Evolutionary conservation across 805 yeast genomes (phyloP).

Genomic region (Saccharomycopsis sp.): DNA sequence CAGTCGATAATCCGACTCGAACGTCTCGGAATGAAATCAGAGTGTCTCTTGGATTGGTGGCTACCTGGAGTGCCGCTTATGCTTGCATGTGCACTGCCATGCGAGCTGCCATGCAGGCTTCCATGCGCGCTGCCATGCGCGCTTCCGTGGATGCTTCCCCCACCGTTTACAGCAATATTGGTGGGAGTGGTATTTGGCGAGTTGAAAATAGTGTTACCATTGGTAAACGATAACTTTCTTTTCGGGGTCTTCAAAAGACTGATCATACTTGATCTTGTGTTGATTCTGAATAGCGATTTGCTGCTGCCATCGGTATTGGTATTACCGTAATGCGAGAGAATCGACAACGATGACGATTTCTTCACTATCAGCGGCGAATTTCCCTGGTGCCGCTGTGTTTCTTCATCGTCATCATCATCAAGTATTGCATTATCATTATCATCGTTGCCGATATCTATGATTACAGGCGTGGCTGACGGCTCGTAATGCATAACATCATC

Average conservation of each 20-base stretch:
- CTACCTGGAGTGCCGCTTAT: background rate
- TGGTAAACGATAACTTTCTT: constrained; percentile 3
- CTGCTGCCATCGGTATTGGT: background rate
- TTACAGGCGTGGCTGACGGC: background rate
- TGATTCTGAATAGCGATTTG: constrained; percentile 8
- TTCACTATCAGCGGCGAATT: constrained; percentile 6
- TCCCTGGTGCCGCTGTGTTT: background rate
- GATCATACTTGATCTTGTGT: constrained; percentile 11
- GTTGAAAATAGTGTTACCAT: background rate
- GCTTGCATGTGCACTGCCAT: background rate
- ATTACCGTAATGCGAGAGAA: constrained; percentile 6
- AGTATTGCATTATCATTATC: constrained; percentile 7
- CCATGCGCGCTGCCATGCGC: too few species aligned
- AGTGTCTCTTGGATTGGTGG: constrained; percentile 1
- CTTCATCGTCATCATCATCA: background rate
- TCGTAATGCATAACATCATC: constrained; percentile 10
- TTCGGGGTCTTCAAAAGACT: constrained; percentile 16
- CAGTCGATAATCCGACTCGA: constrained; percentile 9
- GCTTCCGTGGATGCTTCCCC: too few species aligned
- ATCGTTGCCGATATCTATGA: background rate
- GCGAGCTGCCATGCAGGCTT: background rate
- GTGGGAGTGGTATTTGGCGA: too few species aligned
- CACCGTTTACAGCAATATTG: too few species aligned
- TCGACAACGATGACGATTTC: constrained; percentile 4
- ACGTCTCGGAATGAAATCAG: background rate